Evolutionary conservation across 2,329 filamentous ascomycete species (phyloP).

Genomic region (Sarocladium brachiariae): DNA sequence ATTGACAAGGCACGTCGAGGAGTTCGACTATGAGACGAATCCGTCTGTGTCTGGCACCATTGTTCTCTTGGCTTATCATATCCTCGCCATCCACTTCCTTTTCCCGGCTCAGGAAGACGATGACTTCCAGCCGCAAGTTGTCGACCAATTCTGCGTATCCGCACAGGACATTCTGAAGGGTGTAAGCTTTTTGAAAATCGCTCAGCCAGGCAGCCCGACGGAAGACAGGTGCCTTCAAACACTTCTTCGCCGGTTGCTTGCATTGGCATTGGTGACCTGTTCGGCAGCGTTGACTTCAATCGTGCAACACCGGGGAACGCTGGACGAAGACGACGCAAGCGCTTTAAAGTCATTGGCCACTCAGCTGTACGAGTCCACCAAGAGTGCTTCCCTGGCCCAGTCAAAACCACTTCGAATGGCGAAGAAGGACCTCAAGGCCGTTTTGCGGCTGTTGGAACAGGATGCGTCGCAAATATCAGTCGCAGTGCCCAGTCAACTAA

Average conservation of each 20-base stretch:
- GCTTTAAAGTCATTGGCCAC: constrained; percentile 19
- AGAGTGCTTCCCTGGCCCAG: constrained; percentile 22
- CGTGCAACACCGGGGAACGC: constrained; percentile 14
- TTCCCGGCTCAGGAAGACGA: constrained; percentile 21
- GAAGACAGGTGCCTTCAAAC: constrained; percentile 17
- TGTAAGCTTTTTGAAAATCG: constrained; percentile 16
- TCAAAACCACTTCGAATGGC: constrained; percentile 17
- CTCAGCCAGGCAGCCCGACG: constrained; percentile 16
- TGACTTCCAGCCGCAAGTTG: constrained; percentile 16
- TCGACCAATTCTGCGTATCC: constrained; percentile 23
- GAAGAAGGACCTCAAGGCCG: constrained; percentile 23
- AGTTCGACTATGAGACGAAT: constrained; percentile 17
- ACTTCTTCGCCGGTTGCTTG: constrained; percentile 21
- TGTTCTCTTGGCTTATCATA: constrained; percentile 25
- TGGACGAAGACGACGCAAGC: constrained; percentile 15
- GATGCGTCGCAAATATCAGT: no score
- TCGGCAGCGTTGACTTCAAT: constrained; percentile 22
- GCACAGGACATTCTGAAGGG: constrained; percentile 22
- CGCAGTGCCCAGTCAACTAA: no score
- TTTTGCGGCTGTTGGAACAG: constrained; percentile 16
- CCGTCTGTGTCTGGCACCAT: constrained; percentile 18
- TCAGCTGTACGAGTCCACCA: constrained; percentile 20
- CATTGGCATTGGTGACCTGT: constrained; percentile 25
- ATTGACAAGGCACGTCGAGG: constrained; percentile 20
- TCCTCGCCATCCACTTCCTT: constrained; percentile 26